phyloP scores from a whole-genome alignment of 345 rosid species.

The Camelina hispida region DNA sequence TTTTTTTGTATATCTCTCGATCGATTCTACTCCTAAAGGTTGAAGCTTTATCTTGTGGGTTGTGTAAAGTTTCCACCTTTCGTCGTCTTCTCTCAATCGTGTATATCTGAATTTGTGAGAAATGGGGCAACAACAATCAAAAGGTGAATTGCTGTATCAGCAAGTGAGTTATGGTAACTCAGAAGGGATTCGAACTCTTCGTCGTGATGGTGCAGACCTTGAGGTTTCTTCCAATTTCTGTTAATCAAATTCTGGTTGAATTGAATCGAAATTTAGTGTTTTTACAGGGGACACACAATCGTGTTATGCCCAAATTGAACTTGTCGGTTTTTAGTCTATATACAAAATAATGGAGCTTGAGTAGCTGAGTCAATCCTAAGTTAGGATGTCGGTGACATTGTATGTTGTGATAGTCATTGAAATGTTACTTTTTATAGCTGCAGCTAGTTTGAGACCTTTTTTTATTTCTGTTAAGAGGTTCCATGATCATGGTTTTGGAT shows the following conservation, averaged over 20 bases:
- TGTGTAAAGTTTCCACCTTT: constrained; percentile 17
- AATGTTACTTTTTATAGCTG: not conserved
- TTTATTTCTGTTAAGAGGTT: not conserved
- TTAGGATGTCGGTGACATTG: not conserved
- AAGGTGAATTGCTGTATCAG: constrained; percentile 83
- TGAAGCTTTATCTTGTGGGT: not conserved
- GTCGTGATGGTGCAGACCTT: constrained; percentile 81
- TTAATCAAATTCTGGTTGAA: not conserved
- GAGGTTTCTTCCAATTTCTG: constrained; percentile 54
- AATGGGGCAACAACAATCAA: constrained; percentile 97
- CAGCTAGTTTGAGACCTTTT: not conserved
- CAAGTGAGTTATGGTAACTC: constrained; percentile 76
- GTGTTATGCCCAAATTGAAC: not conserved
- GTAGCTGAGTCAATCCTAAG: constrained; percentile 4
- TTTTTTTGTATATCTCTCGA: not conserved
- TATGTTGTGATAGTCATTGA: not conserved
- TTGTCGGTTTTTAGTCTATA: no score
- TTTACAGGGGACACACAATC: not conserved
- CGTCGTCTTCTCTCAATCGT: not conserved
- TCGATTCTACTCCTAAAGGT: not conserved
- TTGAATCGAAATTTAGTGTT: constrained; percentile 26
- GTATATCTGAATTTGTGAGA: not conserved
- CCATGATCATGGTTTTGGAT: no score
- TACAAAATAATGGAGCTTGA: no score
- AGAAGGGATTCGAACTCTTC: constrained; percentile 81